A percentile compares a stretch with the other conserved stretches of the same genome.
Evolutionary conservation across 257 asterid species (phyloP).

Genomic region (Osmanthus fragrans): DNA sequence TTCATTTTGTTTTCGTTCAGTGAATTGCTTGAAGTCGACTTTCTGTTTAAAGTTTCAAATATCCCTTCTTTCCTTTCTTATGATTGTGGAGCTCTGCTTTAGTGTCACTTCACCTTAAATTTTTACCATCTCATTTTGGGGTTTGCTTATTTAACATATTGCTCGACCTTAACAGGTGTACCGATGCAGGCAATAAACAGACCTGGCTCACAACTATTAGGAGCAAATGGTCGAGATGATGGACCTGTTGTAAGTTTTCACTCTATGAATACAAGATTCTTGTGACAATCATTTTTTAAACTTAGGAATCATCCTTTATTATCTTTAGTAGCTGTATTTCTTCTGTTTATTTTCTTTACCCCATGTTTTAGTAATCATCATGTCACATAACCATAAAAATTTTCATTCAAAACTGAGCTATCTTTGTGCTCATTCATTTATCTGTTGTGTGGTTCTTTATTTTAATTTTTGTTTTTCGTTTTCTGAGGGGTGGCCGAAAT

Average conservation of each 20-base stretch:
- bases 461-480: too few species aligned
- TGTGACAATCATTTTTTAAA: neutral
- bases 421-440: too few species aligned
- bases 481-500: too few species aligned
- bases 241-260: conserved; percentile 81
- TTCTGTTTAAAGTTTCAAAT: conserved; percentile 9
- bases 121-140: neutral
- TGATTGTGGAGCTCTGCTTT: conserved; percentile 12
- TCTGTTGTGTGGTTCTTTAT: too few species aligned
- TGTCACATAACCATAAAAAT: too few species aligned
- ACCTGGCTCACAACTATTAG: conserved; percentile 86
- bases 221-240: conserved; percentile 97
- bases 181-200: conserved; percentile 85
- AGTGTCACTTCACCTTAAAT: conserved; percentile 1
- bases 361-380: neutral
- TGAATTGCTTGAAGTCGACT: conserved; percentile 5
- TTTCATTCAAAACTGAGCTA: too few species aligned
- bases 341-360: neutral
- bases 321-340: conserved; percentile 9
- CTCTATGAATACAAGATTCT: conserved; percentile 1
- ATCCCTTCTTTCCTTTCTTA: conserved; percentile 9
- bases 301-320: neutral
- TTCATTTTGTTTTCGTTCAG: neutral
- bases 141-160: conserved; percentile 6
- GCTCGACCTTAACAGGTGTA: conserved; percentile 54